Percentiles rank a stretch among this genome's conserved stretches.
phyloP scores from a whole-genome alignment of 23 red algal species.

The Gracilaria gracilis region DNA sequence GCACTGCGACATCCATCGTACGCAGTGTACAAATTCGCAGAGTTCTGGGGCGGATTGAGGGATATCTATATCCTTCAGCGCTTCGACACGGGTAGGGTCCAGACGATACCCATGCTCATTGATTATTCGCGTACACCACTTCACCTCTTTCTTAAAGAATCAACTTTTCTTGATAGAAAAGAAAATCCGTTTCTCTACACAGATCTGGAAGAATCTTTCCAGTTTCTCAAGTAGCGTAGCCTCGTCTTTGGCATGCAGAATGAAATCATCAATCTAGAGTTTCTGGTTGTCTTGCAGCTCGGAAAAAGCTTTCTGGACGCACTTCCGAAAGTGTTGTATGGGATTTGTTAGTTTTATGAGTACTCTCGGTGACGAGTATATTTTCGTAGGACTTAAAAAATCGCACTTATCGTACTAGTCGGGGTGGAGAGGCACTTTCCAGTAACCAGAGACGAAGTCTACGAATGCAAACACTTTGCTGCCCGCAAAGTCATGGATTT shows the following conservation, averaged over 20 bases:
- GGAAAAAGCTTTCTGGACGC: slow-evolving; percentile 26
- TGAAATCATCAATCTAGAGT: slow-evolving; percentile 54
- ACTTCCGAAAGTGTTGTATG: slow-evolving; percentile 44
- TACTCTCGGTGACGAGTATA: neutral
- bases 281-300: slow-evolving; percentile 26
- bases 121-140: slow-evolving; percentile 44
- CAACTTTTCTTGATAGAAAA: slow-evolving; percentile 24
- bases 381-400: neutral
- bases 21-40: slow-evolving; percentile 21
- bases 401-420: neutral
- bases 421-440: slow-evolving; percentile 15
- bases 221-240: neutral
- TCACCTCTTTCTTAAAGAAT: slow-evolving; percentile 36
- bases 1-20: slow-evolving; percentile 32
- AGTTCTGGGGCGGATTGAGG: slow-evolving; percentile 1
- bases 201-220: slow-evolving; percentile 49
- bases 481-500: slow-evolving; percentile 31
- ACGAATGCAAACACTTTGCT: slow-evolving; percentile 14
- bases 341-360: neutral
- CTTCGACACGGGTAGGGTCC: neutral
- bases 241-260: slow-evolving; percentile 36
- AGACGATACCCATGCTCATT: neutral
- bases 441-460: slow-evolving; percentile 42
- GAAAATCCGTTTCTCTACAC: neutral
- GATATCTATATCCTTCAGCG: slow-evolving; percentile 1